Evolutionary conservation across 352 stramenopile genomes (phyloP), one percentile per base, ranked within the genome.

Genomic region (Globisporangium paddicum): DNA sequence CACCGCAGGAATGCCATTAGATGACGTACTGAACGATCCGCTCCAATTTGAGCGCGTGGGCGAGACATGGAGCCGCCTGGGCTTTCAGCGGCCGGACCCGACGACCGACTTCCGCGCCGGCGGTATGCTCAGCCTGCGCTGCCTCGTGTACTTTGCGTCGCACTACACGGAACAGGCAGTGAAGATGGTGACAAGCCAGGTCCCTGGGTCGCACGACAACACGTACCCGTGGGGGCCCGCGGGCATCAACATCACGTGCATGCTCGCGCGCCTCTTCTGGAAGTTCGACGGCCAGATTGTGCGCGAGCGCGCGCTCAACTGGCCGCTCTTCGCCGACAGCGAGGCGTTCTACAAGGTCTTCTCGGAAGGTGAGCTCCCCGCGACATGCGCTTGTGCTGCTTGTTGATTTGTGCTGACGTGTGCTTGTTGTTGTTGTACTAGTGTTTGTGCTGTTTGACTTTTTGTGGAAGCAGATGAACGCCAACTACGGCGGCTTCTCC

Each of bases 221-320:
- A 91, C 85, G 44, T 95, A 95, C 53, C 85, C 85, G 26, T 93
- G 82, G 82, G 82, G 85, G 54, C 85, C 81, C 26, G 85, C 81
- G 5, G 85, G 82, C 8, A 95, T 95, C 69, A 95, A 95, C 55
- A 79, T 95, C 50, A 91, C 85, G 19, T 91, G 85, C 63, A 88
- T 93, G 77, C 66, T 91, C 9, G 79, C 82, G 21, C 68, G 77
- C 40, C 72, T 90, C 1, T 91, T 95, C 55, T 95, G 85, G 85
- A 84, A 89, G 46, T 83, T 79, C 48, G 81, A 93, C 50, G 85
- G 82, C 10, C 75, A 90, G 60, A 67, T 87, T 41, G 71, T 85
- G 50, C 73, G 76, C 40, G 82, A 93, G 26, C 69, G 76, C 32
- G 62, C 79, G 46, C 18, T 68, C 19, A 89, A 91, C 34, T 95